phyloP scores from a whole-genome alignment of 2,329 filamentous ascomycete species.

The Fusarium multiceps region DNA sequence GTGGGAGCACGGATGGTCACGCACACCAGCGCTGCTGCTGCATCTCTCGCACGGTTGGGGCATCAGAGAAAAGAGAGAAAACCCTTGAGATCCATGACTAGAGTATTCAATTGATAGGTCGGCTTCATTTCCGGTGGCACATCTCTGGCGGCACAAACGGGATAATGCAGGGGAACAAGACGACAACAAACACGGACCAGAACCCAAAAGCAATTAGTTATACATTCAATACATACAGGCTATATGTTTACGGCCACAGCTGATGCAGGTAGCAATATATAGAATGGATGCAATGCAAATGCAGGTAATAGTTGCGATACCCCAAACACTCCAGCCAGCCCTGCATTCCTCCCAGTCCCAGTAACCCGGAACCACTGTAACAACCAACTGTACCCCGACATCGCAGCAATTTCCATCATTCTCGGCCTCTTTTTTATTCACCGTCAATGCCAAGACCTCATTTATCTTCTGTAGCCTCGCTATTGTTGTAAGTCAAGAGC shows the following conservation, averaged over 20 bases:
- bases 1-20: constrained; percentile 25
- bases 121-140: constrained; percentile 32
- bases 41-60: constrained; percentile 38
- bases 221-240: background rate
- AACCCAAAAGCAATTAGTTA: constrained; percentile 16
- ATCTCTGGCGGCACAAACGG: constrained; percentile 21
- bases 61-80: background rate
- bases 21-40: constrained; percentile 23
- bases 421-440: background rate
- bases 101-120: constrained; percentile 5
- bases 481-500: background rate
- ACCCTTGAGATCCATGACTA: background rate
- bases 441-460: constrained; percentile 9
- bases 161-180: constrained; percentile 18
- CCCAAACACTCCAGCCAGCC: background rate
- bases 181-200: constrained; percentile 14
- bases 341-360: constrained; percentile 31
- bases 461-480: background rate
- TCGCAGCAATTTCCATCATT: constrained; percentile 1
- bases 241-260: background rate
- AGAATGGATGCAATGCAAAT: background rate
- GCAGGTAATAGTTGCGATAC: background rate
- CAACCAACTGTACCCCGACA: constrained; percentile 1
- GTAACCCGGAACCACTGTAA: constrained; percentile 16
- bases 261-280: background rate